Percentiles rank a stretch among this genome's conserved stretches.
Conservation (phyloP, 345 rosid genomes). For the Gossypium thurberi region DNA sequence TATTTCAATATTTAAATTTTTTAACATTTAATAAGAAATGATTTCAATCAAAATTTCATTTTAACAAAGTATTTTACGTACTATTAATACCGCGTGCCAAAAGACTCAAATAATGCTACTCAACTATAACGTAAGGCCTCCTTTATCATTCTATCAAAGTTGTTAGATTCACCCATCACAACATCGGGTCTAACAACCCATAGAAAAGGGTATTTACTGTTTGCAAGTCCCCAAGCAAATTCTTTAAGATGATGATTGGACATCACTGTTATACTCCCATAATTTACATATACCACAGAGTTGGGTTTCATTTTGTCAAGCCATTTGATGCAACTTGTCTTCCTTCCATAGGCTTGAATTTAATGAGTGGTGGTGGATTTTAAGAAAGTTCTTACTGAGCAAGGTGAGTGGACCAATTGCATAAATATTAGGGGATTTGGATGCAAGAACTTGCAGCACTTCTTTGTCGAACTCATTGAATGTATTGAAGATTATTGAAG, state of each 20-base stretch:
- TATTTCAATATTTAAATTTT: no score
- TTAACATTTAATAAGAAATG: no score
- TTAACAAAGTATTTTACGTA: no score
- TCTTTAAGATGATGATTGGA: not conserved
- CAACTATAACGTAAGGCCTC: not conserved
- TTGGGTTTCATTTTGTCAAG: slow-evolving; percentile 3
- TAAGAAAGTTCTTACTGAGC: slow-evolving; percentile 8
- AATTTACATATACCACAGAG: slow-evolving; percentile 6
- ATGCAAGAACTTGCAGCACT: slow-evolving; percentile 21
- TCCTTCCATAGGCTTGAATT: slow-evolving; percentile 10
- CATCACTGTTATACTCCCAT: not conserved
- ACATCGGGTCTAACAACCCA: slow-evolving; percentile 3
- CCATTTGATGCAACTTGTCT: slow-evolving; percentile 5
- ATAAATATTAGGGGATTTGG: slow-evolving; percentile 21
- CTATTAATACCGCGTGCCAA: no score
- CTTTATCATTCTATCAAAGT: slow-evolving; percentile 18
- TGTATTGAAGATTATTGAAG: no score
- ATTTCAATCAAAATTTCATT: no score
- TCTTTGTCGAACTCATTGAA: slow-evolving; percentile 30
- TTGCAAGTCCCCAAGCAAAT: slow-evolving; percentile 19
- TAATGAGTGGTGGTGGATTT: not conserved
- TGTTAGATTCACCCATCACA: not conserved
- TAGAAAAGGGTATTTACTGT: slow-evolving; percentile 2
- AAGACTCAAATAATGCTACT: not conserved
- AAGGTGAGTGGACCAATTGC: slow-evolving; percentile 30